Percentiles rank a stretch among this genome's conserved stretches.
Conservation (phyloP, 257 asterid genomes). For the Echites panduratus region DNA sequence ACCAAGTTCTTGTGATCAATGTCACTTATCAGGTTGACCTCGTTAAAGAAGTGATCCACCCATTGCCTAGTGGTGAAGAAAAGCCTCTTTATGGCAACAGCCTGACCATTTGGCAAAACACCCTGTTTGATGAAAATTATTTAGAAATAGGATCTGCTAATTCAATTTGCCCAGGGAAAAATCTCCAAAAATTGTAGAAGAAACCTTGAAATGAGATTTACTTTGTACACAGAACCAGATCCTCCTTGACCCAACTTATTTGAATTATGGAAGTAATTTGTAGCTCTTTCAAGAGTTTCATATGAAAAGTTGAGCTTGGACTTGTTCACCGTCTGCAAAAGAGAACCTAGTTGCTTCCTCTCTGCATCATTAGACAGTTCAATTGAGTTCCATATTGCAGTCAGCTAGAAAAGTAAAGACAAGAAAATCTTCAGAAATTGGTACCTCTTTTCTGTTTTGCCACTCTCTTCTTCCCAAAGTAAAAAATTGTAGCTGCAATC, state of each 20-base stretch:
- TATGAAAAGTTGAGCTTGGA: conserved; percentile 56
- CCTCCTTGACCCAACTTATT: conserved; percentile 79
- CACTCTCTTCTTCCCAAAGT: conserved; percentile 34
- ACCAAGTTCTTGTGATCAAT: conserved; percentile 59
- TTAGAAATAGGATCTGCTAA: background rate
- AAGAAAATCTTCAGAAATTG: background rate
- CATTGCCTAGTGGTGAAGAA: conserved; percentile 69
- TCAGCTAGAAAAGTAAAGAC: conserved; percentile 2
- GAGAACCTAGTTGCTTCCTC: conserved; percentile 51
- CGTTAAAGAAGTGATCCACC: conserved; percentile 81
- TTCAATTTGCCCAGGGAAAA: background rate
- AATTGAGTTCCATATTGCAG: background rate
- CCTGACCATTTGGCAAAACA: conserved; percentile 46
- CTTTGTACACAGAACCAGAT: conserved; percentile 73
- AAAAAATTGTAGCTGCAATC: conserved; percentile 28
- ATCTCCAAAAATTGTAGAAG: conserved; percentile 7
- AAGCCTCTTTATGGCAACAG: conserved; percentile 65
- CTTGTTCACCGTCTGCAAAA: conserved; percentile 33
- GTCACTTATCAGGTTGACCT: conserved; percentile 67
- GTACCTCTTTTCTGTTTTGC: conserved; percentile 37
- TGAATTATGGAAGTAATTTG: conserved; percentile 42
- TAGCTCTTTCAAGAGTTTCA: conserved; percentile 63
- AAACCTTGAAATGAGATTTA: conserved; percentile 19
- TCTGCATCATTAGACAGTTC: conserved; percentile 28
- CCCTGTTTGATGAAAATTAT: conserved; percentile 35